Base-by-base conservation (phyloP, 2,329 filamentous ascomycete species). In the Xylogone sp. region DNA sequence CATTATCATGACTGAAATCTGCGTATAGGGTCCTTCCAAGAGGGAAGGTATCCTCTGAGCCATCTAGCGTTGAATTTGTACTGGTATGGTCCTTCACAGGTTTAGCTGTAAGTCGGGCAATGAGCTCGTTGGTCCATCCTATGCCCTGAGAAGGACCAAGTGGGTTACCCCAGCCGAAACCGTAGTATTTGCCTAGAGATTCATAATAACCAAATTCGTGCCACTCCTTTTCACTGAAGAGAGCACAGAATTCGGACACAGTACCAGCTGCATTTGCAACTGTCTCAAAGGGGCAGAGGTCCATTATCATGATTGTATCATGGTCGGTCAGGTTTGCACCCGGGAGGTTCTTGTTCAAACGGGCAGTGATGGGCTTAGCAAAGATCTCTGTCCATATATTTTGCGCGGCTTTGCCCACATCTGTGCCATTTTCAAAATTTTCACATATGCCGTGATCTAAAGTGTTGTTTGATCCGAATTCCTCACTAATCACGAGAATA, bases 1-100 rank as follows among this genome's bases (percentile, higher is more conserved):
- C 84, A 67, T 95, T 96, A 69, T 97, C 92, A 69, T 97, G 92
- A 56, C 85, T 89, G 65, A 97, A 96, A 69, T 97, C 92, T 0
- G 90, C 91, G 63, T 95, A 97, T 1, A 96, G 71, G 10, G 71
- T 71, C 43, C 73, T 69, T 21, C 70, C 76, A 0, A 96, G 72
- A 0, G 92, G 91, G 62, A 96, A 97, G 0, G 88, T 92, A 6
- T 69, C 65, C 1, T 78, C 71, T 52, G 83, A 75, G 4, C 72
- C 71, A 65, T 95, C 88, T 0, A 96, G 77, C 0, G 91, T 96
- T 31, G 72, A 74, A 68, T 97, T 96, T 5, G 86, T 90, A 50
- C 76, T 83, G 0, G 90, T 96, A 52, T 81, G 70, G 65, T 96
- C 90, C 0, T 75, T 60, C 1, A 96, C 89, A 0, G 87, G 78